Evolutionary conservation across 2,329 filamentous ascomycete genomes (phyloP).

Genomic region (Pseudogymnoascus sp.): DNA sequence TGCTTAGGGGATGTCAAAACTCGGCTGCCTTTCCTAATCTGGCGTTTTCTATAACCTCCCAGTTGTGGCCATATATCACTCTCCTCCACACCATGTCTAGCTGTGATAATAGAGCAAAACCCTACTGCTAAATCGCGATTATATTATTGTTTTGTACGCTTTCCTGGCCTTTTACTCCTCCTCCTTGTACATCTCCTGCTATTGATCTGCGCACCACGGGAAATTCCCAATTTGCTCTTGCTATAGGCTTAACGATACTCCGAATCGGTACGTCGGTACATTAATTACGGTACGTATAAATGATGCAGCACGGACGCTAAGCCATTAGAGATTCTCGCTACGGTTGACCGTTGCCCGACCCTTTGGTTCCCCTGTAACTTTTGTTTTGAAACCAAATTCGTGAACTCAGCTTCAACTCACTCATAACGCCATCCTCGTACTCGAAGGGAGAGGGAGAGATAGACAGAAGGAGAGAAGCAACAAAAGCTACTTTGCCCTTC

Average conservation of each 20-base stretch:
- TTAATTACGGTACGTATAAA: not conserved
- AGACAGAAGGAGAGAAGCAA: not conserved
- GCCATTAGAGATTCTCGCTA: constrained; percentile 7
- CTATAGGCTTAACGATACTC: not conserved
- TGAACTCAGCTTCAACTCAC: not conserved
- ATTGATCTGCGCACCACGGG: not conserved
- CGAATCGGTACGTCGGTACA: not conserved
- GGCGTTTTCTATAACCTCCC: not conserved
- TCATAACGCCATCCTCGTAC: not conserved
- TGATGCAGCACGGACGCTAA: constrained; percentile 5
- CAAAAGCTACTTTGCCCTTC: not conserved
- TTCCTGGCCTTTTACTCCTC: not conserved
- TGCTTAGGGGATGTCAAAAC: constrained; percentile 5
- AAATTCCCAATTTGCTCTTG: not conserved
- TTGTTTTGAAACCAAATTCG: constrained; percentile 10
- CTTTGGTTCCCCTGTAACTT: constrained; percentile 11
- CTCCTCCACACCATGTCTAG: not conserved
- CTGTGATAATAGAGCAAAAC: not conserved
- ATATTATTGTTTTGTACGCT: not conserved
- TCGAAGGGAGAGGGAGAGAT: constrained; percentile 5
- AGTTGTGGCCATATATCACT: not conserved
- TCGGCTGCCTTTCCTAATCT: not conserved
- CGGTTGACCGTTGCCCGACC: constrained; percentile 6
- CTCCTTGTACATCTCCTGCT: not conserved
- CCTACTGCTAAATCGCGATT: not conserved